A percentile compares a stretch with the other conserved stretches of the same genome.
Evolutionary conservation across 495 filamentous ascomycete species (phyloP).

Genomic region (Xylaria scruposa): DNA sequence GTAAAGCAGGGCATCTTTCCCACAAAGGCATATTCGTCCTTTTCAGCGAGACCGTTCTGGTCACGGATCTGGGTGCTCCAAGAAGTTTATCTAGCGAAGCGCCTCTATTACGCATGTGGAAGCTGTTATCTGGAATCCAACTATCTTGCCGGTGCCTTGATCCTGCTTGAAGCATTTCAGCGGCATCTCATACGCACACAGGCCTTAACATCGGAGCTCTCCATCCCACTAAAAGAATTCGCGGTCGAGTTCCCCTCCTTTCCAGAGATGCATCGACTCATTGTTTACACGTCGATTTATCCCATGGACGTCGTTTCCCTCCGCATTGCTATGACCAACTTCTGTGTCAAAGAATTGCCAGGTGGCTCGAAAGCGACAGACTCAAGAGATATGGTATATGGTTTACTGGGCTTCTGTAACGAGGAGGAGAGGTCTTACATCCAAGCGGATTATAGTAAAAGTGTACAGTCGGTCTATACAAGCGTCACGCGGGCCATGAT

Average conservation of each 20-base stretch:
- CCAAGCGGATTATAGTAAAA: constrained; percentile 15
- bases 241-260: constrained; percentile 1
- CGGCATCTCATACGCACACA: constrained; percentile 7
- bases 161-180: constrained; percentile 27
- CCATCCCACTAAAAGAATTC: constrained; percentile 8
- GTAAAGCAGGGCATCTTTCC: constrained; percentile 2
- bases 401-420: constrained; percentile 20
- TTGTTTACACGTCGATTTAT: constrained; percentile 27
- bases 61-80: constrained; percentile 26
- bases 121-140: not conserved
- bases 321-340: constrained; percentile 29
- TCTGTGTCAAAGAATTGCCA: constrained; percentile 26
- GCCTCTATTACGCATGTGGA: constrained; percentile 16
- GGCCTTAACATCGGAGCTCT: not conserved
- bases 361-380: constrained; percentile 21
- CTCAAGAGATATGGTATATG: constrained; percentile 25
- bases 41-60: constrained; percentile 26
- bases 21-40: constrained; percentile 7
- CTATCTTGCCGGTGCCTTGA: constrained; percentile 14
- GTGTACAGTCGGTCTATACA: constrained; percentile 2
- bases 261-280: constrained; percentile 27
- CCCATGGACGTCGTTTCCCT: constrained; percentile 19
- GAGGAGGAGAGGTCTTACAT: constrained; percentile 16
- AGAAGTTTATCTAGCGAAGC: constrained; percentile 17
- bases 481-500: constrained; percentile 16